Conservation (phyloP, 1,139 yeast species). For the Nakaseomyces sp. region DNA sequence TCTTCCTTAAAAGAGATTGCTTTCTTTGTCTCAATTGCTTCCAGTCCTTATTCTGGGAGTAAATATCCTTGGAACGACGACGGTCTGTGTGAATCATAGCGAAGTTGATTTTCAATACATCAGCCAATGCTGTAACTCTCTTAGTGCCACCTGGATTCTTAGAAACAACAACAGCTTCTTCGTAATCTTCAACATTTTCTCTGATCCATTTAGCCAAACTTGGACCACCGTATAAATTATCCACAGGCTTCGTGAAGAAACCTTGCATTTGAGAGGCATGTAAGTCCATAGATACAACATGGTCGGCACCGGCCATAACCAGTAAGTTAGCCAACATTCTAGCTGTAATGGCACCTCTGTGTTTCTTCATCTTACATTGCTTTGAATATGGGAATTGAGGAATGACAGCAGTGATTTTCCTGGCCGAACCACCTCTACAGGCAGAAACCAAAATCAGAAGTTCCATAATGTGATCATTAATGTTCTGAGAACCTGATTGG, state of each 20-base stretch:
- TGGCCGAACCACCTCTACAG: slow-evolving; percentile 95
- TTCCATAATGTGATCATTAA: slow-evolving; percentile 96
- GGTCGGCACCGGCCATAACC: slow-evolving; percentile 99
- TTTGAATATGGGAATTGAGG: slow-evolving; percentile 98
- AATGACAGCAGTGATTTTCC: slow-evolving; percentile 91
- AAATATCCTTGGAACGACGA: slow-evolving; percentile 75
- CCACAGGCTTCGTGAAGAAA: slow-evolving; percentile 93
- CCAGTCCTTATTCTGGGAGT: slow-evolving; percentile 34
- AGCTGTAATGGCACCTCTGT: slow-evolving; percentile 98
- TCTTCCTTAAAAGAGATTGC: slow-evolving; percentile 33
- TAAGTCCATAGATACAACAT: slow-evolving; percentile 93
- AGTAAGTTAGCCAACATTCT: slow-evolving; percentile 93
- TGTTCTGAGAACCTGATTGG: slow-evolving; percentile 81
- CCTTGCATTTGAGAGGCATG: slow-evolving; percentile 99
- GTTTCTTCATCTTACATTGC: slow-evolving; percentile 96
- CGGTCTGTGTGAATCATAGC: slow-evolving; percentile 99
- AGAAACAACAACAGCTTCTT: slow-evolving; percentile 76
- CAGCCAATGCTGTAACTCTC: slow-evolving; percentile 94
- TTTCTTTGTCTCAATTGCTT: slow-evolving; percentile 32
- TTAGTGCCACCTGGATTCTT: slow-evolving; percentile 99
- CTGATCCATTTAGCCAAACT: slow-evolving; percentile 94
- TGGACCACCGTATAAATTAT: slow-evolving; percentile 92
- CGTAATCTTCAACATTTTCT: slow-evolving; percentile 77
- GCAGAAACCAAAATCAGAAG: slow-evolving; percentile 85
- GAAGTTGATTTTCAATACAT: slow-evolving; percentile 85